Evolutionary conservation across 2,329 filamentous ascomycete genomes (phyloP), one percentile per base, ranked within the genome.

Genomic region (Arthroderma sp.): DNA sequence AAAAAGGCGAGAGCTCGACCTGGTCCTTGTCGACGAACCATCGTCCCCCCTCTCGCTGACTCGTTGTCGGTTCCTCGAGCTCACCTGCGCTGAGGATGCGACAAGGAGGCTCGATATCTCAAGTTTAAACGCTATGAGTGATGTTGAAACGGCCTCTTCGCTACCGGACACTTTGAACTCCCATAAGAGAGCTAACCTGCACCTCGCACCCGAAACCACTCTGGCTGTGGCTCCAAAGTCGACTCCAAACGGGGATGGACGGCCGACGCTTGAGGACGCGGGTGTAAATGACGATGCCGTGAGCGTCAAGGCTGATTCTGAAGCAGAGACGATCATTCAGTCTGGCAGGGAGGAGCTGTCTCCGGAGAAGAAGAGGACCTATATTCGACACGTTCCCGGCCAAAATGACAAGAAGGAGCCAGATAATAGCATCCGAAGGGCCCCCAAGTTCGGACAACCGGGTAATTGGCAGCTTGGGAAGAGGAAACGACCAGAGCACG

Each of bases 321-420:
- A 77, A 66, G 74, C 74, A 56, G 74, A 77, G 65, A 77, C 74
- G 19, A 73, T 76, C 59, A 77, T 77, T 57, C 73, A 76, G 63
- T 76, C 72, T 11, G 72, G 72, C 56, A 71, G 72, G 28, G 72
- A 74, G 41, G 72, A 74, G 62, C 61, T 74, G 57, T 74, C 74
- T 5, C 74, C 74, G 4, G 72, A 76, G 65, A 76, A 76, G 66
- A 73, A 72, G 63, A 70, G 70, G 58, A 72, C 71, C 58, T 67
- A 68, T 58, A 71, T 73, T 55, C 64, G 68, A 47, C 72, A 74
- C 63, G 55, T 58, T 56, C 41, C 31, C 11, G 33, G 59, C 28
- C 19, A 59, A 47, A 54, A 55, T 28, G 51, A 47, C 3, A 52
- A 55, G 19, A 65, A 66, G 62, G 67, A 66, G 56, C 65, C 62